These are phyloP conservation scores for Artemisia annua DNA, from an alignment of 129 eudicot species.

Conservation along the genomic window DNA sequence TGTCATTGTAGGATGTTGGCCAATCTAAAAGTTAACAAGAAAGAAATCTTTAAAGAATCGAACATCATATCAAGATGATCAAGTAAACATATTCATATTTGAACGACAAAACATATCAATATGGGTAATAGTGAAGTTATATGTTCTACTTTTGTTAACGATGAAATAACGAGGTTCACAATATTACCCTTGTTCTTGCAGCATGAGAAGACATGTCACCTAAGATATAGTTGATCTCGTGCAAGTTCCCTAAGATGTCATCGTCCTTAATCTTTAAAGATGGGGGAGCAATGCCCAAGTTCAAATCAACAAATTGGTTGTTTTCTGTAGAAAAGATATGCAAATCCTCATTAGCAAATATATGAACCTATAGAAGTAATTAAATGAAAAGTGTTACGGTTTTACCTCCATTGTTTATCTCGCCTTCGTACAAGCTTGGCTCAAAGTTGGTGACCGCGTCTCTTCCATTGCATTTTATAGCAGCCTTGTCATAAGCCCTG, in stretches of 20 bases:
- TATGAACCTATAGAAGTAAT: background rate
- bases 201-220: conserved; percentile 32
- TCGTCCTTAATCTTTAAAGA: conserved; percentile 24
- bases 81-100: background rate
- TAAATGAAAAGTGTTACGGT: background rate
- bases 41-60: background rate
- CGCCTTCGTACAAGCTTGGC: conserved; percentile 48
- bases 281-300: conserved; percentile 64
- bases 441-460: conserved; percentile 87
- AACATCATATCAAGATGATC: background rate
- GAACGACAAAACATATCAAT: background rate
- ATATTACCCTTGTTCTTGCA: conserved; percentile 41
- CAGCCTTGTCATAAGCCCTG: conserved; percentile 87
- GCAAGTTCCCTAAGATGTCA: conserved; percentile 22
- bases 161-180: background rate
- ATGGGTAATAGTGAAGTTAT: background rate
- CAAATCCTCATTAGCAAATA: conserved; percentile 5
- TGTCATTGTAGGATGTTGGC: conserved; percentile 2
- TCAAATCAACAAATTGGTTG: conserved; percentile 45
- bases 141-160: background rate
- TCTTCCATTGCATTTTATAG: conserved; percentile 69
- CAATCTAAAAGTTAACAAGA: conserved; percentile 9
- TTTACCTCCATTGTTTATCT: conserved; percentile 15
- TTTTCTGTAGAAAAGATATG: conserved; percentile 22
- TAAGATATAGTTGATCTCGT: conserved; percentile 24